Evolutionary conservation across 2,329 filamentous ascomycete genomes (phyloP), one percentile per base, ranked within the genome.

Genomic region (Ophiobolus disseminans): DNA sequence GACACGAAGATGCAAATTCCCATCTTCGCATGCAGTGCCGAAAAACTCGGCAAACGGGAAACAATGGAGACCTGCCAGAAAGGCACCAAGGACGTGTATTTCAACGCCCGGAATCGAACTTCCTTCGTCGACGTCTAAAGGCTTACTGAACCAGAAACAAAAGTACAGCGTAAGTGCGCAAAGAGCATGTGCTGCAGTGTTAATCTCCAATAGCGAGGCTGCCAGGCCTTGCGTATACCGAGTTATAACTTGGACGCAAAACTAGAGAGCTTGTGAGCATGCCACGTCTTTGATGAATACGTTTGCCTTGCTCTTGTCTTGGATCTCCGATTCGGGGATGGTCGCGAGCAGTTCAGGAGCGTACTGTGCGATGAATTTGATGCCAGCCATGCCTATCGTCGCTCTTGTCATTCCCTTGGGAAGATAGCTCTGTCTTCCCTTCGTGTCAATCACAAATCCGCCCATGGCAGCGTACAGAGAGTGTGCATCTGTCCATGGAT

Each of bases 191-290:
- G 89, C 82, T 34, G 88, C 73, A n/a, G 86, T 75, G 52, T 87
- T 82, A 4, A 84, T 66, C 40, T 86, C 81, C 42, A 89, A 76
- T 3, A 92, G 68, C 19, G 82, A 79, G 10, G 69, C 49, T 2
- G 63, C 48, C 8, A 66, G 26, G 4, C 43, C 13, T 13, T 16
- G 10, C 4, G 30, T 37, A 3, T 59, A 28, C 11, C 66, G 47
- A 21, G 28, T 38, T 6, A 62, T 32, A 22, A 53, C 39, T 44
- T 68, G 60, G 7, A 57, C 34, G 23, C 62, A 51, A 40, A 70
- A 57, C 63, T 62, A 70, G 59, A 20, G 16, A 2, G 58, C 62
- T 43, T 67, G 62, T 0, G 62, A 5, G 32, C 52, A 60, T 10
- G 51, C 54, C 11, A 64, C 25, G 7, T 41, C 22, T 42, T 64